Evolutionary conservation across 2,329 filamentous ascomycete genomes (phyloP).

Genomic region (Beauveria caledonica): DNA sequence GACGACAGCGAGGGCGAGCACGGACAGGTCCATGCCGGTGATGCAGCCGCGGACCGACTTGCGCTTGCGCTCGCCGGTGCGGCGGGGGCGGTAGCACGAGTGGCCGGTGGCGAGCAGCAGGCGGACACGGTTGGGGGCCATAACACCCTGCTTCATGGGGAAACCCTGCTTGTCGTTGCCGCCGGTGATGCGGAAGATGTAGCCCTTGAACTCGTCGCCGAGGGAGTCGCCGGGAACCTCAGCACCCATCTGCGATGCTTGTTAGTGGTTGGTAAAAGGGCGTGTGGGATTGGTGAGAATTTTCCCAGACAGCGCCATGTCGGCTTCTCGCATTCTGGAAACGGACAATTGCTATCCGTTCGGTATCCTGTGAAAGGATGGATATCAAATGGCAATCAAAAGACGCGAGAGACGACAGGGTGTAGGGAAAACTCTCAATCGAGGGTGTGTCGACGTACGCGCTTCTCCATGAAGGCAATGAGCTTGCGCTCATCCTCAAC

Average conservation of each 20-base stretch:
- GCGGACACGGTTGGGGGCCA: conserved; percentile 96
- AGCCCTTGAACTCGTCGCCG: conserved; percentile 99
- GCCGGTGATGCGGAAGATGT: conserved; percentile 98
- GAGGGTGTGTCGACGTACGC: conserved; percentile 48
- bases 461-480: conserved; percentile 97
- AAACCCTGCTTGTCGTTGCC: conserved; percentile 99
- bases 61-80: conserved; percentile 97
- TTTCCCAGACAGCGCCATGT: not conserved
- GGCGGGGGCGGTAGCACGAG: conserved; percentile 98
- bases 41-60: conserved; percentile 99
- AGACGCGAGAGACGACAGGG: conserved; percentile 9
- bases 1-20: conserved; percentile 89
- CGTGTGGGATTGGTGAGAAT: not conserved
- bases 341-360: not conserved
- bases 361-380: not conserved
- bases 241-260: conserved; percentile 61
- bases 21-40: conserved; percentile 88
- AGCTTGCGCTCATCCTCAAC: conserved; percentile 99
- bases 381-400: not conserved
- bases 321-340: not conserved
- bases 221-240: conserved; percentile 91
- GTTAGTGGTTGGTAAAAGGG: conserved; percentile 23
- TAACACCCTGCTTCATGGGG: conserved; percentile 99
- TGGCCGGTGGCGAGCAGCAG: conserved; percentile 94
- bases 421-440: not conserved